Base-by-base conservation (phyloP, 345 rosid genomes). In the Jatropha curcas region DNA sequence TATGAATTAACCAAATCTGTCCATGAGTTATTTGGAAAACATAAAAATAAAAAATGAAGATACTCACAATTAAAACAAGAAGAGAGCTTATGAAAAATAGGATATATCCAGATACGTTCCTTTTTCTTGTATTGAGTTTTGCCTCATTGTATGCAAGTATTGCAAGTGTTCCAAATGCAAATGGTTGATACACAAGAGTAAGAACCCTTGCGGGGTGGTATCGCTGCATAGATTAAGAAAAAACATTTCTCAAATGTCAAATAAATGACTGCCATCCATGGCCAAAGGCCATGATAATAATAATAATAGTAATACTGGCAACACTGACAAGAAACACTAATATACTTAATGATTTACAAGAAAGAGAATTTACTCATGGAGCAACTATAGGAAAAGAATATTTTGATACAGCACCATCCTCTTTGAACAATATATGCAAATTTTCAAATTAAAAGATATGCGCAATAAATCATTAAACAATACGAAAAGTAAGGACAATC, bases 151-250 rank as follows among this genome's bases (percentile, higher is more conserved):
- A 88, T 53, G 94, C 76, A 50, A 92, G 82, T 52, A 86, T 62
- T 20, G 85, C 88, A 31, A 88, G 76, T 50, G 92, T 85, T 75
- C 83, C 84, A 30, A 88, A 76, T 2, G 96, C 96, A 65, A 90
- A 82, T 60, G 94, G 86, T 71, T 94, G 97, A 77, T 92, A 94
- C 22, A 88, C 92, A 58, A 94, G 88, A 35, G 97, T 86, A 51
- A 90, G 90, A 24, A 90, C 85, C 68, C 96, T 88, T 1, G 96
- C 82, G 0, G 97, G 86, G 79, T 92, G 97, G 70, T 89, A 94
- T 2, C 71, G 57, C 98, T 94, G 85, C 83, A 74, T 25, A 62
- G 41, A 46, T n/a, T 31, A 52, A 35, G 20, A 24, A 68, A 71
- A 77, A 70, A 43, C 9, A 60, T 30, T n/a, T n/a, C n/a, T n/a